These are phyloP conservation scores for Xylariomycetidae sp. DNA, from an alignment of 2,329 filamentous ascomycete species.

Conservation along the genomic window DNA sequence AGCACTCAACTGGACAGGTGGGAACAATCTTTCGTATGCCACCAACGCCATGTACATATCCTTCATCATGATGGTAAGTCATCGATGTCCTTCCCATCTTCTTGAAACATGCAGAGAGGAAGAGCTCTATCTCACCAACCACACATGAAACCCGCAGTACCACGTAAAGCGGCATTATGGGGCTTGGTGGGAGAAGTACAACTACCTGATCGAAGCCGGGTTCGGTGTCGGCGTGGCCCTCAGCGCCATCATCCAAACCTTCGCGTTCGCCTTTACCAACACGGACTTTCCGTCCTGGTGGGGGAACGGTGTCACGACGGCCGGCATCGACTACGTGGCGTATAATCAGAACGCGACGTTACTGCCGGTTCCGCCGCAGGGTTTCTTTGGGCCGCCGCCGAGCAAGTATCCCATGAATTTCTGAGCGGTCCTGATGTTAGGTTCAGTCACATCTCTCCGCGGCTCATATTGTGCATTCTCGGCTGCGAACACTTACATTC, in stretches of 20 bases:
- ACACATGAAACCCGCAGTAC: no score
- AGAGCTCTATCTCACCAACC: no score
- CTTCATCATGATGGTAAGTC: conserved; percentile 40
- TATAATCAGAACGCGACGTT: conserved; percentile 19
- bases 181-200: conserved; percentile 44
- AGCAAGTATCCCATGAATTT: no score
- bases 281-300: conserved; percentile 37
- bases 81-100: no score
- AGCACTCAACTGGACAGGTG: conserved; percentile 38
- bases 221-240: conserved; percentile 38
- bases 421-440: no score
- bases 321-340: conserved; percentile 25
- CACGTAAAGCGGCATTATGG: conserved; percentile 31
- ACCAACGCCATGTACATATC: conserved; percentile 37
- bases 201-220: conserved; percentile 39
- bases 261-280: conserved; percentile 35
- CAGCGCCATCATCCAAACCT: conserved; percentile 38
- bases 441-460: no score
- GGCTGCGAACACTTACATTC: no score
- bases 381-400: conserved; percentile 33
- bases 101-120: no score
- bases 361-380: conserved; percentile 24
- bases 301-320: conserved; percentile 37
- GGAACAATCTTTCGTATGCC: conserved; percentile 38
- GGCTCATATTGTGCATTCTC: no score